Percentiles rank a stretch among this genome's conserved stretches.
Evolutionary conservation across 257 asterid genomes (phyloP).

Genomic region (Plantago major): DNA sequence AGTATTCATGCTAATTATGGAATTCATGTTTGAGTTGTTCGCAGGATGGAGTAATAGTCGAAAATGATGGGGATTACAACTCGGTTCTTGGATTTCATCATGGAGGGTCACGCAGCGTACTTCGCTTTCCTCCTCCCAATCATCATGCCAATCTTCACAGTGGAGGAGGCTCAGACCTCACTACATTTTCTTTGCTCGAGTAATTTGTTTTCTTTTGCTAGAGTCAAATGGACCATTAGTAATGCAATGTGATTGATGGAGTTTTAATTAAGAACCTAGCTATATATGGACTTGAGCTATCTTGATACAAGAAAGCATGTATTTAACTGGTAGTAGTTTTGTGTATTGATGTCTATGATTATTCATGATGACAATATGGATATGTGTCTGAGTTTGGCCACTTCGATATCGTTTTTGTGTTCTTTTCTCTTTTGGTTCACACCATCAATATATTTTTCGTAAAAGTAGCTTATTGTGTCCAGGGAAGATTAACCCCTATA

Average conservation of each 20-base stretch:
- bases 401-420: too few species aligned
- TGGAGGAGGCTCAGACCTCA: conserved; percentile 79
- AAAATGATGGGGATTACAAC: conserved; percentile 68
- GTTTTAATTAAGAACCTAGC: conserved; percentile 1
- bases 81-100: conserved; percentile 53
- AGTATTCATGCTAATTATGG: neutral
- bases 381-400: too few species aligned
- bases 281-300: neutral
- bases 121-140: conserved; percentile 39
- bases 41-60: conserved; percentile 85
- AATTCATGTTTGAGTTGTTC: neutral
- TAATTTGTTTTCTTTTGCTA: too few species aligned
- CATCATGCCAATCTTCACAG: conserved; percentile 45
- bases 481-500: too few species aligned
- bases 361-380: too few species aligned
- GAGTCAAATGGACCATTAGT: conserved; percentile 12
- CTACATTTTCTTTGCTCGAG: conserved; percentile 68
- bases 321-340: too few species aligned
- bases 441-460: too few species aligned
- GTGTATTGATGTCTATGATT: too few species aligned
- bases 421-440: too few species aligned
- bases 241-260: neutral
- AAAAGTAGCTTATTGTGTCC: too few species aligned
- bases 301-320: neutral
- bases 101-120: conserved; percentile 47